A percentile compares a stretch with the other conserved stretches of the same genome.
Evolutionary conservation across 139 green algal genomes (phyloP).

Genomic region (Chlamydomonas sphaeroides): DNA sequence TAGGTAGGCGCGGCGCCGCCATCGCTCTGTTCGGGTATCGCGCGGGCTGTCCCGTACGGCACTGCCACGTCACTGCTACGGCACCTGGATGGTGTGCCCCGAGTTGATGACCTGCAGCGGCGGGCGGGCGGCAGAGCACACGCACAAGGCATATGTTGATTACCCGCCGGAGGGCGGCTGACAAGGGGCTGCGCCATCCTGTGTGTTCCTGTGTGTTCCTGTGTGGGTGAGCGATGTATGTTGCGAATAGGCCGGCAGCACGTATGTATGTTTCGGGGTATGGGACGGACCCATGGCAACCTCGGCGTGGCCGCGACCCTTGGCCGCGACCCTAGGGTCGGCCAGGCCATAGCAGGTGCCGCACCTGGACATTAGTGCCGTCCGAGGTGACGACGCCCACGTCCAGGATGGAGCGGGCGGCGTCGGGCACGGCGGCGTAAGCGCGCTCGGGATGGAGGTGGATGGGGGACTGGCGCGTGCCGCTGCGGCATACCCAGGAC

Average conservation of each 20-base stretch:
- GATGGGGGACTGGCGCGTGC: background rate
- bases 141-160: background rate
- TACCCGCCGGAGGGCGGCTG: too few species aligned
- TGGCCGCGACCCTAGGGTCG: background rate
- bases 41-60: background rate
- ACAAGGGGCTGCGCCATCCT: too few species aligned
- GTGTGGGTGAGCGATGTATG: background rate
- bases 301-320: background rate
- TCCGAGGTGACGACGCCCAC: background rate
- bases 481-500: background rate
- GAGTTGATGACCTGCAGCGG: constrained; percentile 32
- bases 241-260: background rate
- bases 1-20: too few species aligned
- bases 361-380: background rate
- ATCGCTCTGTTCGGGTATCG: too few species aligned
- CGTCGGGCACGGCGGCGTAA: background rate
- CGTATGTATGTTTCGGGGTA: background rate
- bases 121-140: constrained; percentile 11
- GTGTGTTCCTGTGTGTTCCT: too few species aligned
- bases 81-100: constrained; percentile 28
- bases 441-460: background rate
- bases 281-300: background rate
- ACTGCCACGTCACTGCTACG: too few species aligned
- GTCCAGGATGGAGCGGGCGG: background rate
- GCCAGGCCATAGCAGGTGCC: background rate